Evolutionary conservation across 306 rosid species (phyloP).

Genomic region (Cicer yamashitae): DNA sequence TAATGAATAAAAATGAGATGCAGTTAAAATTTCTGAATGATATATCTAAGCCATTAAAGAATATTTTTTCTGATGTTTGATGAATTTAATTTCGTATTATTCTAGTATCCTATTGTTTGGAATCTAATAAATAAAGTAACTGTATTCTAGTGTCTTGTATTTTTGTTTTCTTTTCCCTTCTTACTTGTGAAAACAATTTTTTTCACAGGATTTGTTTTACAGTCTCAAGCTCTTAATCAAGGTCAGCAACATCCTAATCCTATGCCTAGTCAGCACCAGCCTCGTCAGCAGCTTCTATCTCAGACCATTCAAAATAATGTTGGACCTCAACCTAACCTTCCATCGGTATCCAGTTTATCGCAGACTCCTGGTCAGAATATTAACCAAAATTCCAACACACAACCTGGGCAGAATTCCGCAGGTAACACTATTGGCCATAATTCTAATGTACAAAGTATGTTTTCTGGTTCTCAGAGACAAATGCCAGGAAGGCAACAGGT

Average conservation of each 20-base stretch:
- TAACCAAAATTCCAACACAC: conserved; percentile 71
- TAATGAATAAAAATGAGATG: conserved; percentile 43
- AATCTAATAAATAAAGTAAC: conserved; percentile 6
- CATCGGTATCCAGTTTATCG: conserved; percentile 64
- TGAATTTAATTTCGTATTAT: conserved; percentile 44
- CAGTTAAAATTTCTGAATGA: conserved; percentile 49
- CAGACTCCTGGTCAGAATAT: conserved; percentile 66
- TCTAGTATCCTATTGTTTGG: conserved; percentile 12
- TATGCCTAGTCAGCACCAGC: conserved; percentile 64
- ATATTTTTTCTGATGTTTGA: conserved; percentile 60
- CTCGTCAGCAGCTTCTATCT: conserved; percentile 71
- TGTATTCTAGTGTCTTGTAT: background rate
- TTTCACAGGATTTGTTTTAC: conserved; percentile 64
- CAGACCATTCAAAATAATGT: conserved; percentile 71
- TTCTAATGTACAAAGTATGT: conserved; percentile 65
- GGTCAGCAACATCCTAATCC: conserved; percentile 70
- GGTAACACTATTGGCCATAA: conserved; percentile 74
- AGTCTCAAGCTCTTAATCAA: conserved; percentile 62
- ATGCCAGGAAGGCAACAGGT: conserved; percentile 80
- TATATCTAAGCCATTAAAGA: conserved; percentile 50
- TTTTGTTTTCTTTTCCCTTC: conserved; percentile 6
- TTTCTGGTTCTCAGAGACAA: conserved; percentile 75
- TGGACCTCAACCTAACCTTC: conserved; percentile 52
- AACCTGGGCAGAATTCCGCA: conserved; percentile 66
- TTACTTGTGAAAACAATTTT: conserved; percentile 19